Percentiles rank a stretch among this genome's conserved stretches.
phyloP scores from a whole-genome alignment of 257 asterid species.

The Petunia axillaris region DNA sequence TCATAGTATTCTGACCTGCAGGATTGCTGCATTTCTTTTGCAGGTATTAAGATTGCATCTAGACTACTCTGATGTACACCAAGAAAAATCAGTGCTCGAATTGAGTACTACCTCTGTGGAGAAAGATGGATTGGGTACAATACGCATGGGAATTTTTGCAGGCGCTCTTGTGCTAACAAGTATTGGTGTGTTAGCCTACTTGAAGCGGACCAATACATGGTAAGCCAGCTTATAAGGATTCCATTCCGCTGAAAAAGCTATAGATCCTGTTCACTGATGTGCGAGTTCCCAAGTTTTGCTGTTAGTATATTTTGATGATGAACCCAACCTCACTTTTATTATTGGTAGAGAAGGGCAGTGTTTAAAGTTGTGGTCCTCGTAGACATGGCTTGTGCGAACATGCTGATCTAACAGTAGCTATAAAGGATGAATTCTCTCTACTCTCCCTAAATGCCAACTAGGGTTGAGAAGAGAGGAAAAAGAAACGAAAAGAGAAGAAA shows the following conservation, averaged over 20 bases:
- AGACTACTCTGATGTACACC: conserved; percentile 40
- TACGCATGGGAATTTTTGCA: conserved; percentile 54
- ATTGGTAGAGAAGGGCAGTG: conserved; percentile 4
- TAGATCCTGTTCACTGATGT: not conserved
- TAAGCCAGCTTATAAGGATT: conserved; percentile 4
- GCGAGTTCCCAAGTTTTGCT: not conserved
- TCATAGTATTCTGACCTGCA: not conserved
- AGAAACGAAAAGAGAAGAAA: not conserved
- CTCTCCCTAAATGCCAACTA: not conserved
- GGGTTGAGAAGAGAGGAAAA: not conserved
- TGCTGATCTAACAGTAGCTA: conserved; percentile 9
- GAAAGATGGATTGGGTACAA: conserved; percentile 39
- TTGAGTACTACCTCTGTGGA: conserved; percentile 31
- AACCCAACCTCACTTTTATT: not conserved
- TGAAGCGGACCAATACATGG: conserved; percentile 62
- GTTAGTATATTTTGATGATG: not conserved
- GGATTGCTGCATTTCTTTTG: conserved; percentile 4
- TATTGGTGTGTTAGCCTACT: conserved; percentile 63
- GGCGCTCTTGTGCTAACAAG: conserved; percentile 66
- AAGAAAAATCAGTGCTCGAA: conserved; percentile 30
- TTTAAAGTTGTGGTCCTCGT: not conserved
- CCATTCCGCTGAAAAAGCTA: not conserved
- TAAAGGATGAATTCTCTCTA: conserved; percentile 2
- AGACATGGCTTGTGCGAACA: not conserved
- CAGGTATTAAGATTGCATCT: conserved; percentile 84